A percentile compares a stretch with the other conserved stretches of the same genome.
These are phyloP conservation scores for Meredithiella fracta DNA, from an alignment of 2,329 filamentous ascomycete genomes.

Conservation along the genomic window DNA sequence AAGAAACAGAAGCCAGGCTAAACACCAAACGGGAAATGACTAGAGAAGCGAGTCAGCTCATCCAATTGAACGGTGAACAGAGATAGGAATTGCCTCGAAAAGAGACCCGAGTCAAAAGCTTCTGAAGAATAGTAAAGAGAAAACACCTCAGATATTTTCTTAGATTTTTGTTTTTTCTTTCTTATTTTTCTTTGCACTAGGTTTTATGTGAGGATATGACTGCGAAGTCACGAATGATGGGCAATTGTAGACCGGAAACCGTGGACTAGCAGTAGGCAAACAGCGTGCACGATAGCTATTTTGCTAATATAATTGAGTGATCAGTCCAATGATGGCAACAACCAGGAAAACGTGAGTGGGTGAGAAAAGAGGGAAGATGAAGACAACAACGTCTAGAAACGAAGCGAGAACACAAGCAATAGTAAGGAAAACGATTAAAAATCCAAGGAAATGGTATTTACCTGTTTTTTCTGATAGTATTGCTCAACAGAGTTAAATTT, in stretches of 20 bases:
- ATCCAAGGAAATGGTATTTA: not conserved
- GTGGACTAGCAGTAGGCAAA: no score
- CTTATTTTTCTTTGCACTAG: not conserved
- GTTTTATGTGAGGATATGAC: not conserved
- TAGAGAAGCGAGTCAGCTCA: not conserved
- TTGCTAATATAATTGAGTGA: no score
- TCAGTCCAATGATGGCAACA: not conserved
- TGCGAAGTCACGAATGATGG: no score
- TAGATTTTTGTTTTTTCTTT: not conserved
- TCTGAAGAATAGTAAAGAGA: not conserved
- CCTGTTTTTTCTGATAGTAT: not conserved
- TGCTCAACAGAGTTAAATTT: not conserved
- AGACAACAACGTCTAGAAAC: not conserved
- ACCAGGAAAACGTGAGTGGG: not conserved
- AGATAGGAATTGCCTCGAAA: not conserved
- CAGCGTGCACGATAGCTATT: no score
- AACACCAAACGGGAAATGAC: not conserved
- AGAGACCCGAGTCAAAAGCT: not conserved
- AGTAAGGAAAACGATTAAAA: not conserved
- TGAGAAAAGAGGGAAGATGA: not conserved
- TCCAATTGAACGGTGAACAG: not conserved
- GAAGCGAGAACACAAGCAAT: not conserved
- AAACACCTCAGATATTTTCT: slow-evolving; percentile 3
- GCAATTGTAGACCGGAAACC: no score
- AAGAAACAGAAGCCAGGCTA: no score